Base-by-base conservation (phyloP, 169 alveolate genomes). In the Babesia sp. region DNA sequence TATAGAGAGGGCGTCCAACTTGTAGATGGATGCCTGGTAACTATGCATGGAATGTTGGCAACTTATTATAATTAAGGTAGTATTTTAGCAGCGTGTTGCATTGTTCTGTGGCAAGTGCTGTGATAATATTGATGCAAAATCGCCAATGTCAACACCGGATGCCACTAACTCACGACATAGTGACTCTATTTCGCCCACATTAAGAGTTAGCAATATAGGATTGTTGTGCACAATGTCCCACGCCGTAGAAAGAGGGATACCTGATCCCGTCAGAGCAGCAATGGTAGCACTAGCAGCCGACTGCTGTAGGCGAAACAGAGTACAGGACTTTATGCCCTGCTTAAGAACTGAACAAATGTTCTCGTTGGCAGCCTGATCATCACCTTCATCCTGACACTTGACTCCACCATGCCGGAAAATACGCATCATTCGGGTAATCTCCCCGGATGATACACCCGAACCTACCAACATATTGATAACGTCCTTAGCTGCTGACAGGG, bases 111-210 rank as follows among this genome's bases (percentile, higher is more conserved):
- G 50, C 9, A 50, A 70, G 71, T 53, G 61, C 45, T 70, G 71
- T 22, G 80, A 6, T 16, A 70, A 29, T 3, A 70, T 55, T 16
- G 80, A 55, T 8, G 63, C 70, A 54, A n/a, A 70, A 28, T 70
- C 80, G 46, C 80, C 80, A 39, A 58, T 14, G 33, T 56, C 70
- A 16, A 56, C 80, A 12, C 60, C 80, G 11, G 69, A 41, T 1
- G 5, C 28, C 9, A 4, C 20, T 26, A 70, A 54, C n/a, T 45
- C 50, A 14, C 20, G 41, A 24, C 80, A 70, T 11, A 56, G 26
- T 22, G 20, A 34, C 8, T 34, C 59, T 24, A 70, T 42, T 9
- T 70, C 72, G 9, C 16, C 60, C 11, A 5, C 11, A 33, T 31
- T 20, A 11, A 53, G 46, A 2, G 71, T 54, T n/a, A 70, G 48